Evolutionary conservation across 139 green algal genomes (phyloP).

Genomic region (Pleodorina starrii): DNA sequence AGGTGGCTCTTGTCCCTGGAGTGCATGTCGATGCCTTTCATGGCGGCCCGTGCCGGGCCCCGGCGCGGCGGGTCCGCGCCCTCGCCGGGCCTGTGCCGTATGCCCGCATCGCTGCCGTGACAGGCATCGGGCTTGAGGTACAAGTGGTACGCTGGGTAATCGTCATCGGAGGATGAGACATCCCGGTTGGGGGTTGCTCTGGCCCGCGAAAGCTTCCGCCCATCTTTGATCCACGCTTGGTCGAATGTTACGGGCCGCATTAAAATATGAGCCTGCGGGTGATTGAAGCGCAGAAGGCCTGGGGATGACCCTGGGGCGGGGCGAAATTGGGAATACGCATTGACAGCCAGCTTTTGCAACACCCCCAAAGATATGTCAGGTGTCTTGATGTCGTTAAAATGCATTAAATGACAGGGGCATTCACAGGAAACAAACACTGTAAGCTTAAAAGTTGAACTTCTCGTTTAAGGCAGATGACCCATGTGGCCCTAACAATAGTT

Average conservation of each 20-base stretch:
- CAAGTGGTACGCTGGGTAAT: background rate
- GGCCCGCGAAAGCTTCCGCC: background rate
- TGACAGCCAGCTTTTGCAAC: too few species aligned
- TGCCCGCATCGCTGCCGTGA: background rate
- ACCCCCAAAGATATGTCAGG: too few species aligned
- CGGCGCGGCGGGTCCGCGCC: background rate
- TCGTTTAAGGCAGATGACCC: too few species aligned
- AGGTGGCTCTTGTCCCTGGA: background rate
- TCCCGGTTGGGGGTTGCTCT: background rate
- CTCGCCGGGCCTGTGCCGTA: background rate
- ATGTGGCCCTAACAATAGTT: too few species aligned
- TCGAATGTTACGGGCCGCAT: constrained; percentile 5
- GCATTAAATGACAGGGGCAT: too few species aligned
- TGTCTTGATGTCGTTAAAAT: too few species aligned
- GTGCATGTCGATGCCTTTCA: background rate
- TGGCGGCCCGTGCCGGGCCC: background rate
- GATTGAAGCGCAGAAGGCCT: too few species aligned
- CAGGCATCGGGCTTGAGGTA: background rate
- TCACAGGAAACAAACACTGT: too few species aligned
- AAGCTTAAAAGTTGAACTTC: too few species aligned
- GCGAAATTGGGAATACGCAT: too few species aligned
- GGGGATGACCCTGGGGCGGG: too few species aligned
- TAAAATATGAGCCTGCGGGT: too few species aligned
- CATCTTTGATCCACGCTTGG: background rate
- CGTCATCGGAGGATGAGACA: background rate